Evolutionary conservation across 805 yeast genomes (phyloP).

Genomic region (Schwanniomyces occidentalis): DNA sequence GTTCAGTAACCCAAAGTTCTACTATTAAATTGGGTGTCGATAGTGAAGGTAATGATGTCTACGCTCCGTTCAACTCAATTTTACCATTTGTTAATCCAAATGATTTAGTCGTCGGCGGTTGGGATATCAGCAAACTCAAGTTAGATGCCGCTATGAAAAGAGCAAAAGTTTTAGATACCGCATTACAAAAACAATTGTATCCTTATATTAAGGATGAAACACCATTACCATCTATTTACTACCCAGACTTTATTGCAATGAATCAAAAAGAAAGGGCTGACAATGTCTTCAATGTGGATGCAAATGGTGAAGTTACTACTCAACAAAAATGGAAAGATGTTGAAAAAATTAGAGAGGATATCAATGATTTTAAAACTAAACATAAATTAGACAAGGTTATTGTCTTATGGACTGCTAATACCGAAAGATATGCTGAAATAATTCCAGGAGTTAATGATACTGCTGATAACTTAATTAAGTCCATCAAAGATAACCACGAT

Average conservation of each 20-base stretch:
- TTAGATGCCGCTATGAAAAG: conserved; percentile 79
- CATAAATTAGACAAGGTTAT: conserved; percentile 83
- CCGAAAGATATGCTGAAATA: conserved; percentile 86
- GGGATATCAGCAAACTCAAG: conserved; percentile 83
- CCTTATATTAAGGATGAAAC: conserved; percentile 58
- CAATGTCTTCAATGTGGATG: conserved; percentile 67
- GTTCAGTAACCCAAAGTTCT: conserved; percentile 92
- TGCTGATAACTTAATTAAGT: conserved; percentile 68
- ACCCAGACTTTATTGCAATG: conserved; percentile 95
- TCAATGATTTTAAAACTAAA: conserved; percentile 67
- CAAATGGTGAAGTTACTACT: conserved; percentile 50
- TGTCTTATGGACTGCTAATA: conserved; percentile 95
- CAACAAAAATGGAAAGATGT: conserved; percentile 86
- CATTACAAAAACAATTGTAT: conserved; percentile 73
- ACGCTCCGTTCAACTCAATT: conserved; percentile 87
- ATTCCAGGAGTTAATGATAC: conserved; percentile 84
- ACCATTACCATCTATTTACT: conserved; percentile 86
- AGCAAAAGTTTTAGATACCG: conserved; percentile 83
- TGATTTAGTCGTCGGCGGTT: conserved; percentile 87
- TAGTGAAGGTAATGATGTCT: conserved; percentile 75
- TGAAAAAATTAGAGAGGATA: conserved; percentile 81
- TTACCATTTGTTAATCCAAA: conserved; percentile 90
- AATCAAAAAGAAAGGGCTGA: conserved; percentile 92
- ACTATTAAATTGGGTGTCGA: conserved; percentile 90
- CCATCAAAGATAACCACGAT: conserved; percentile 75